Base-by-base conservation (phyloP, 164 flowering plant genomes). In the Platanus orientalis region DNA sequence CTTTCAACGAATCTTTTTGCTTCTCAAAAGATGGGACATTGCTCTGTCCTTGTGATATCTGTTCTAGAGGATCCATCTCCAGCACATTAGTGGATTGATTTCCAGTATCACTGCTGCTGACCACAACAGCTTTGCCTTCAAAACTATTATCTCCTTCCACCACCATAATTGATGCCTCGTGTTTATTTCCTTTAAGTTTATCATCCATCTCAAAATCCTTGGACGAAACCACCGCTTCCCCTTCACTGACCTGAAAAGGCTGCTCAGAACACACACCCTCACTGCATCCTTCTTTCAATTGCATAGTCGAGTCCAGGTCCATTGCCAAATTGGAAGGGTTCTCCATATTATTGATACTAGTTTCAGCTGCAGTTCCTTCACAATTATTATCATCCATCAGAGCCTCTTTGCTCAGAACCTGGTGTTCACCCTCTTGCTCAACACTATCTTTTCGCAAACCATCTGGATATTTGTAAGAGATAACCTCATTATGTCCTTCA, bases 131-230 rank as follows among this genome's bases (percentile, higher is more conserved):
- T 51, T 66, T 60, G 40, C 40, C 61, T 48, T 61, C 70, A 58
- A 40, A 58, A 26, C 16, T 52, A 57, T 28, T 44, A 67, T 51
- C 59, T 27, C 54, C 71, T 64, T 29, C 63, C 24, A 65, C 45
- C 36, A 27, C 42, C 30, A 58, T 27, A 57, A 52, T 29, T 26
- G 66, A 61, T 25, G 25, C 67, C 19, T 63, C 72, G 34, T 45
- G 59, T 28, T 16, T 1, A 49, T 53, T 57, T 28, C 65, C 67
- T 50, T 56, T 40, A 61, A 63, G 58, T 6, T 45, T 62, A 55
- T 76, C 75, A 57, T 36, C 57, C 21, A 21, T 54, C 39, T 61
- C 76, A 40, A 20, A 10, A 27, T 60, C 68, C 48, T 64, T 50
- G 23, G 66, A 30, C 7, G 62, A 48, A 23, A 52, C 65, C 30